Percentiles rank a stretch among this genome's conserved stretches.
Evolutionary conservation across 192 early-diverging fungal genomes (phyloP).

Genomic region (Backusella westeae): DNA sequence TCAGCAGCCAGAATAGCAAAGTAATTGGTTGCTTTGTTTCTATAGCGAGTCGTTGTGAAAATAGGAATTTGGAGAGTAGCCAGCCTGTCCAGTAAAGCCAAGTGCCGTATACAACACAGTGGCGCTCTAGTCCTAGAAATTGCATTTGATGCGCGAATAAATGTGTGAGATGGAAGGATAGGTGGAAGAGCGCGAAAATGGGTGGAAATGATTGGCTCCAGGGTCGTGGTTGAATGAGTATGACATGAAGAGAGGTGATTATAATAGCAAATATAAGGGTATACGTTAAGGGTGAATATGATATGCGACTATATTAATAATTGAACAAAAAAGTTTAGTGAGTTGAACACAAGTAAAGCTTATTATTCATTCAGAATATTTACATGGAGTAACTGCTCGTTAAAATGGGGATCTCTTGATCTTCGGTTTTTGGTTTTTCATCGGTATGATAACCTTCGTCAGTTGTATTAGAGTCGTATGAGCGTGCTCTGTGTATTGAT

Average conservation of each 20-base stretch:
- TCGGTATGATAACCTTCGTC: neutral
- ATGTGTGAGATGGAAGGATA: slow-evolving; percentile 45
- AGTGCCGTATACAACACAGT: slow-evolving; percentile 51
- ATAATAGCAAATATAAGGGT: slow-evolving; percentile 25
- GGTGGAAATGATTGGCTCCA: slow-evolving; percentile 31
- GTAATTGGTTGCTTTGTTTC: slow-evolving; percentile 45
- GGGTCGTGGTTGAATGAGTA: slow-evolving; percentile 18
- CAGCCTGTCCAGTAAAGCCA: slow-evolving; percentile 58
- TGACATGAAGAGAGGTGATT: slow-evolving; percentile 5
- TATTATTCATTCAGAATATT: neutral
- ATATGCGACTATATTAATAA: slow-evolving; percentile 22
- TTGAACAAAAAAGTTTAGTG: neutral
- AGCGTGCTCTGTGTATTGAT: neutral
- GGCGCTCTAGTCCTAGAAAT: slow-evolving; percentile 42
- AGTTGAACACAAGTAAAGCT: neutral
- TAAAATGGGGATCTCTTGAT: slow-evolving; percentile 4
- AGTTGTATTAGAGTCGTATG: neutral
- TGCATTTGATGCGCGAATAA: slow-evolving; percentile 43
- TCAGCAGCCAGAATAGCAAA: slow-evolving; percentile 41
- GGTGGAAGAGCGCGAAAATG: slow-evolving; percentile 22
- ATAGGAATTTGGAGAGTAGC: slow-evolving; percentile 44
- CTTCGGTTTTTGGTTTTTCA: slow-evolving; percentile 1
- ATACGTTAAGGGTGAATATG: slow-evolving; percentile 37
- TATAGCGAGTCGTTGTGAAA: slow-evolving; percentile 44
- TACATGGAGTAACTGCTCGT: neutral